Conservation (phyloP, 202 grass and related monocot species). For the Carex arenaria region DNA sequence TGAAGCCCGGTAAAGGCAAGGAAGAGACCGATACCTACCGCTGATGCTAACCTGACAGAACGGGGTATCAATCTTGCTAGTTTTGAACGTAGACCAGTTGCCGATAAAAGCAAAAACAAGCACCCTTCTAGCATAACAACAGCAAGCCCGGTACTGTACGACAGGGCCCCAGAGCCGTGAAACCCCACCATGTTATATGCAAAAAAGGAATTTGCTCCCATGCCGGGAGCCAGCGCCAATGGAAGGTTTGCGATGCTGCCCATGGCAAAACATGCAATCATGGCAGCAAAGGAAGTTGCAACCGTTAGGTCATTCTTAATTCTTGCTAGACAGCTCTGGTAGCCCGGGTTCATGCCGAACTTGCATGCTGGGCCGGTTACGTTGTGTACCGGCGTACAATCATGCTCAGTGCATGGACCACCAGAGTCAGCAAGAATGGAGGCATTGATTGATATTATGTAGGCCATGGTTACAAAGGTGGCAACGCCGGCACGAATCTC, state of each 20-base stretch:
- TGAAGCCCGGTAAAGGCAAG: constrained; percentile 71
- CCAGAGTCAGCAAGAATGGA: constrained; percentile 70
- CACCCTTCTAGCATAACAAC: constrained; percentile 60
- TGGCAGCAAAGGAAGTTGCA: constrained; percentile 43
- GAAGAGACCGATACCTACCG: constrained; percentile 64
- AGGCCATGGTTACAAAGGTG: constrained; percentile 88
- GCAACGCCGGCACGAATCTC: constrained; percentile 61
- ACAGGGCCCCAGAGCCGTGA: constrained; percentile 54
- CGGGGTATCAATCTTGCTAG: constrained; percentile 56
- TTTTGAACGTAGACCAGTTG: constrained; percentile 42
- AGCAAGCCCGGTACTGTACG: constrained; percentile 53
- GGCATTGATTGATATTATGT: constrained; percentile 86
- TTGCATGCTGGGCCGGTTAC: constrained; percentile 35
- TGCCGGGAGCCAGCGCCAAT: constrained; percentile 63
- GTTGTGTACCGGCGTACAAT: constrained; percentile 34
- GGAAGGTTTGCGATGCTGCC: constrained; percentile 69
- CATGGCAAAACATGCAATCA: constrained; percentile 55
- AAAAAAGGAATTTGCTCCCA: constrained; percentile 80
- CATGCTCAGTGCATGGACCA: constrained; percentile 43
- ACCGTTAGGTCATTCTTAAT: constrained; percentile 66
- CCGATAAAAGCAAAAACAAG: constrained; percentile 48
- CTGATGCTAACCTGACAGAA: constrained; percentile 50
- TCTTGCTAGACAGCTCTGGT: constrained; percentile 42
- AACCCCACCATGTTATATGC: constrained; percentile 86
- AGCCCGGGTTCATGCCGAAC: constrained; percentile 28